Percentiles rank a stretch among this genome's conserved stretches.
These are phyloP conservation scores for Neofusicoccum sp. DNA, from an alignment of 2,329 filamentous ascomycete species.

Conservation along the genomic window DNA sequence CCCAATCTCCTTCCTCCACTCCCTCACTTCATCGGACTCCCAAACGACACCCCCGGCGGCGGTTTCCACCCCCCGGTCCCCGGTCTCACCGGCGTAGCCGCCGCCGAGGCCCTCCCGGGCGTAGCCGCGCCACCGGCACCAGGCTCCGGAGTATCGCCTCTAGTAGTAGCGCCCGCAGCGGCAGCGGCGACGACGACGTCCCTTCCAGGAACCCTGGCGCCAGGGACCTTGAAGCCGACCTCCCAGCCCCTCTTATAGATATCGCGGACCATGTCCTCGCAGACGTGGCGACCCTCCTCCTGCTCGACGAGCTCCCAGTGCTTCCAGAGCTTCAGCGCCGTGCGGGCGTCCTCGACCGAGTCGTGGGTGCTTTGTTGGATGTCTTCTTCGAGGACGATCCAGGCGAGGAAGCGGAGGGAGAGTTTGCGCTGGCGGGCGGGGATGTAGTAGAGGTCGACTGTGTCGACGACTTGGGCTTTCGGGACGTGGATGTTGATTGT, in stretches of 20 bases:
- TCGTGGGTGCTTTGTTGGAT: slow-evolving; percentile 93
- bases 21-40: slow-evolving; percentile 32
- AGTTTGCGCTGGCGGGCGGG: slow-evolving; percentile 79
- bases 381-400: slow-evolving; percentile 86
- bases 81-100: slow-evolving; percentile 30
- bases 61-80: slow-evolving; percentile 22
- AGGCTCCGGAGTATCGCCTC: slow-evolving; percentile 22
- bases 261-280: slow-evolving; percentile 80
- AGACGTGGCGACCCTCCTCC: slow-evolving; percentile 79
- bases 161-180: not conserved
- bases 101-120: slow-evolving; percentile 1
- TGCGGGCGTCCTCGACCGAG: slow-evolving; percentile 90
- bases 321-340: slow-evolving; percentile 84
- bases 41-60: slow-evolving; percentile 24
- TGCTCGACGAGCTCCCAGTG: slow-evolving; percentile 89
- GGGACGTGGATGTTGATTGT: slow-evolving; percentile 98
- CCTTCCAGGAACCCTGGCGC: not conserved
- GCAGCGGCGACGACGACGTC: not conserved
- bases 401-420: slow-evolving; percentile 86
- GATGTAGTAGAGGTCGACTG: slow-evolving; percentile 86
- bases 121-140: slow-evolving; percentile 20
- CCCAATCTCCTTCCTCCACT: not conserved
- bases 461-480: slow-evolving; percentile 86
- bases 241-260: slow-evolving; percentile 69
- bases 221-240: slow-evolving; percentile 45